Evolutionary conservation across 805 yeast genomes (phyloP).

Genomic region (Cyberlindnera suaveolens): DNA sequence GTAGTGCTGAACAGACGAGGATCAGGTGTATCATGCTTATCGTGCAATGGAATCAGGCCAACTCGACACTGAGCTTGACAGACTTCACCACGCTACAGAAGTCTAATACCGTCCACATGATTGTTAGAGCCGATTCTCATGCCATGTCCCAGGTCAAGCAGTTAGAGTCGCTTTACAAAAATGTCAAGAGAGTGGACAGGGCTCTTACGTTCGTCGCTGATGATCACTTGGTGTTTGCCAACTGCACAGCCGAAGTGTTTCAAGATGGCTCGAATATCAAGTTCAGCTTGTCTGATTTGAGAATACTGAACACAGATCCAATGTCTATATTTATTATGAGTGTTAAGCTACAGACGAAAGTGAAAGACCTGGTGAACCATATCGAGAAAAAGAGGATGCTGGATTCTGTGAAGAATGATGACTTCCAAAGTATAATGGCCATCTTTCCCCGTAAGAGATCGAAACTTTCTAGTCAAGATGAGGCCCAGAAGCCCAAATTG

Average conservation of each 20-base stretch:
- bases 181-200: neutral
- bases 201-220: neutral
- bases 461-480: neutral
- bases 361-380: neutral
- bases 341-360: neutral
- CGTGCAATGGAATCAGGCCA: neutral
- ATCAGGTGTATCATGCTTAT: neutral
- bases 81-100: conserved; percentile 6
- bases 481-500: neutral
- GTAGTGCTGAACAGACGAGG: neutral
- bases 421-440: conserved; percentile 1
- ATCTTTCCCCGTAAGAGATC: conserved; percentile 1
- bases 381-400: neutral
- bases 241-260: neutral
- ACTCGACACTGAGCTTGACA: conserved; percentile 1
- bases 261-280: neutral
- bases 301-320: neutral
- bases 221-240: neutral
- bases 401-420: conserved; percentile 2
- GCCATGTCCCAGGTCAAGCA: neutral
- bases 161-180: neutral
- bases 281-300: neutral
- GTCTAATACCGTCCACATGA: neutral
- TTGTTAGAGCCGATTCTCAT: neutral
- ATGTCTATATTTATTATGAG: neutral